Conservation (phyloP, 805 yeast species). For the Metschnikowia gruessii region DNA sequence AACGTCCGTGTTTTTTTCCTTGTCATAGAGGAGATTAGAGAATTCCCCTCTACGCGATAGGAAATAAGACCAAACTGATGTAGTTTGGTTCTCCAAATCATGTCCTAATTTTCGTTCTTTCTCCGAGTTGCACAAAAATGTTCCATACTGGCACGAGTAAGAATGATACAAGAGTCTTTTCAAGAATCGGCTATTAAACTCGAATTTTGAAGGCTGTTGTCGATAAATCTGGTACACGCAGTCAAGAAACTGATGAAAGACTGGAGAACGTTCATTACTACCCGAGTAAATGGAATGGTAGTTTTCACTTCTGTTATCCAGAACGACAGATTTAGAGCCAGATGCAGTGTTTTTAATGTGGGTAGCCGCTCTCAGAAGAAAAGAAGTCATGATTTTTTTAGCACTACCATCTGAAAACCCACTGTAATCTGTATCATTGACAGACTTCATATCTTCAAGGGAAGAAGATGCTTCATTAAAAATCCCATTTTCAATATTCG, state of each 20-base stretch:
- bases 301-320: conserved; percentile 1
- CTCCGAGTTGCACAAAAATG: conserved; percentile 78
- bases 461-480: neutral
- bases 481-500: neutral
- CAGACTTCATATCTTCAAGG: neutral
- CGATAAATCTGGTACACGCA: conserved; percentile 75
- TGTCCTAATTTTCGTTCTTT: conserved; percentile 45
- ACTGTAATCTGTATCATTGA: neutral
- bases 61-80: conserved; percentile 94
- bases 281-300: conserved; percentile 26
- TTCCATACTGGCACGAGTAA: conserved; percentile 93
- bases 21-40: conserved; percentile 48
- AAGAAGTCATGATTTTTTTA: conserved; percentile 34
- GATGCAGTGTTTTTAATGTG: conserved; percentile 40
- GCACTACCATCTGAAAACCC: conserved; percentile 9
- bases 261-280: conserved; percentile 60
- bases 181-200: conserved; percentile 84
- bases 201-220: conserved; percentile 72
- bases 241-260: conserved; percentile 92
- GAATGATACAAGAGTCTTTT: conserved; percentile 82
- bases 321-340: conserved; percentile 24
- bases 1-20: conserved; percentile 23
- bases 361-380: conserved; percentile 38
- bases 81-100: conserved; percentile 47
- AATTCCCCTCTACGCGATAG: conserved; percentile 71